Evolutionary conservation across 163 green algal genomes (phyloP), one percentile per base, ranked within the genome.

Genomic region (Scenedesmus sp.): DNA sequence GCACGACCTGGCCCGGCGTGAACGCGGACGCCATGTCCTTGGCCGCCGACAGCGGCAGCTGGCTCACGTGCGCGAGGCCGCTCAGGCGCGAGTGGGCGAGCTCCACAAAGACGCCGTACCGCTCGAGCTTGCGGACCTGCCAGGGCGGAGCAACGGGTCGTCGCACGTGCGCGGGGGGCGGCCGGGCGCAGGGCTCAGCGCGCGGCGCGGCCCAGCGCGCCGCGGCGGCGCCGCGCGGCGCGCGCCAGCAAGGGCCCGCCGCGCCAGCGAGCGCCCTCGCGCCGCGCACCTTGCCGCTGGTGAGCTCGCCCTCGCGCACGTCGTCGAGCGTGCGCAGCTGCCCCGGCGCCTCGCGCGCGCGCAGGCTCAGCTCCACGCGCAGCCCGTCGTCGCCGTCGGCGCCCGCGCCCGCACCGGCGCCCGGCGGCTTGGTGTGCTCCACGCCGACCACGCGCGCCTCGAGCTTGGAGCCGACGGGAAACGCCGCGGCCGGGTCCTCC

Each of bases 91-190:
- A 73, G 44, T 29, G 57, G 53, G 29, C 85, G 17, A 97, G 57
- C 42, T 89, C 81, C 13, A 98, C 84, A 80, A 98, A 97, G 42
- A 97, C 87, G 39, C 95, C 95, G 70, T 89, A 98, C 13, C 77
- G 69, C 82, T 97, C 90, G 18, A 98, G 85, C 0, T 89, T 77
- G 34, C 75, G 78, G n/a, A 88, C 83, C 71, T 80, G 58, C 10
- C 31, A 42, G 53, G 34, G 3, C 13, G 14, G 7, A 67, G 60
- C 60, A 67, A n/a, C n/a, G n/a, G n/a, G n/a, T n/a, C 20, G 51
- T 60, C 39, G 39, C 39, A 47, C 39, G 7, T 47, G 39, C 39
- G 39, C 39, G 39, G 7, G 39, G 7, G 39, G 7, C 7, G 7
- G 39, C 39, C 7, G 6, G 39, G 7, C 7, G 10, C 7, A 60